Evolutionary conservation across 140 eudicot species (phyloP), one percentile per base, ranked within the genome.

Genomic region (Bidens hawaiensis): DNA sequence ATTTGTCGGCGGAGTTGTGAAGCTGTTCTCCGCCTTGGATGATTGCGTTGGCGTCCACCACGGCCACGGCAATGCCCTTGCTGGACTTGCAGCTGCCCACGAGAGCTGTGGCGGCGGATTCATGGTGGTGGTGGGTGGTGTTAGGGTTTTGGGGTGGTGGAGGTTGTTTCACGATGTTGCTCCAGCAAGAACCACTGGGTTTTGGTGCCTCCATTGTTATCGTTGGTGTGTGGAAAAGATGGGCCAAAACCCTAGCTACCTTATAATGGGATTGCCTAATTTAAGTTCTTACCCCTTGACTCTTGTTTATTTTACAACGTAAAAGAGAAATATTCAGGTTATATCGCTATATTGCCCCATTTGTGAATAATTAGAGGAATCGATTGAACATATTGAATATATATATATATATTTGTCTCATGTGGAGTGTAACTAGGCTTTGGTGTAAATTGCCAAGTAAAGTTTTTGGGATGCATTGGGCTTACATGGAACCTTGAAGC

Each of bases 21-120:
- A 88, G 81, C 76, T 64, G 79, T 73, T 80, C 93, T 22, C 99
- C 96, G 45, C 95, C 96, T 64, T 85, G 89, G 34, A 91, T 91
- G 7, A 91, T 78, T 67, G 96, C 96, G 75, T 82, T 91, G n/a
- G 96, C 96, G 36, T 88, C 96, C 24, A 87, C 88, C 33, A 87
- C 99, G 5, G 99, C 96, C 22, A 91, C 87, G 1, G 95, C 86
- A 6, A 91, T 82, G 28, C 95, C 96, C 51, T 84, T 82, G 26
- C 88, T 72, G 9, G 94, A 82, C 36, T 79, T 81, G 70, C 95
- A 81, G 85, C 82, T 84, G 3, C 83, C 96, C 17, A 76, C 85
- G 46, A 77, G 36, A 60, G 73, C 70, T 33, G 76, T 54, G 2
- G 55, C 76, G 22, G 55, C 15, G 46, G 57, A 36, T 36, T 64